Conservation (phyloP, 495 filamentous ascomycete genomes). For the Arthonia radiata region DNA sequence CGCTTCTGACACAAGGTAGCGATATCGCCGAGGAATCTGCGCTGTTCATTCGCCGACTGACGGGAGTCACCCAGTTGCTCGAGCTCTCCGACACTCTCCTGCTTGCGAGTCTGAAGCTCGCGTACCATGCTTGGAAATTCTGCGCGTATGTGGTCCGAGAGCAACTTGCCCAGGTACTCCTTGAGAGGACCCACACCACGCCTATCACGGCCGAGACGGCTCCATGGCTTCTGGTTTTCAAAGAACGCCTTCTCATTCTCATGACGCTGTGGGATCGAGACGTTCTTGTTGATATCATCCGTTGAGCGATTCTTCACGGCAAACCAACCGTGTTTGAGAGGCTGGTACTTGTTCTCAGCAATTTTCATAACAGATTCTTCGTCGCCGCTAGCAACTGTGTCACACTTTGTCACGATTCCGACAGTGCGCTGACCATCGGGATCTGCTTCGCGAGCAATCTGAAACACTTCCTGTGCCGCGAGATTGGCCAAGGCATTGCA, state of each 20-base stretch:
- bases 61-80: slow-evolving; percentile 11
- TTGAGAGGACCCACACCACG: slow-evolving; percentile 3
- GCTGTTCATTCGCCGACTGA: slow-evolving; percentile 13
- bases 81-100: slow-evolving; percentile 7
- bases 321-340: slow-evolving; percentile 2
- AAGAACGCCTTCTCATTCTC: not conserved
- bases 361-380: not conserved
- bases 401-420: not conserved
- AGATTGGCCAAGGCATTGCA: not conserved
- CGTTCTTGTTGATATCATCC: not conserved
- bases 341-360: not conserved
- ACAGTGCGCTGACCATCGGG: not conserved
- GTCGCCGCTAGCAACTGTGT: not conserved
- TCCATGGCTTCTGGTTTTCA: not conserved
- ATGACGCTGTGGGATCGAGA: no score
- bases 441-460: not conserved
- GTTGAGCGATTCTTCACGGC: slow-evolving; percentile 1
- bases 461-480: not conserved
- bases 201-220: not conserved
- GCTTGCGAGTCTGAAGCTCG: slow-evolving; percentile 8
- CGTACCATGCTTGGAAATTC: slow-evolving; percentile 14
- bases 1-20: slow-evolving; percentile 12
- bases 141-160: slow-evolving; percentile 11
- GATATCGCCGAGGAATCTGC: slow-evolving; percentile 12
- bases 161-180: slow-evolving; percentile 15